Percentiles rank a stretch among this genome's conserved stretches.
Evolutionary conservation across 1,139 yeast species (phyloP).

Genomic region (Wickerhamiella infanticola): DNA sequence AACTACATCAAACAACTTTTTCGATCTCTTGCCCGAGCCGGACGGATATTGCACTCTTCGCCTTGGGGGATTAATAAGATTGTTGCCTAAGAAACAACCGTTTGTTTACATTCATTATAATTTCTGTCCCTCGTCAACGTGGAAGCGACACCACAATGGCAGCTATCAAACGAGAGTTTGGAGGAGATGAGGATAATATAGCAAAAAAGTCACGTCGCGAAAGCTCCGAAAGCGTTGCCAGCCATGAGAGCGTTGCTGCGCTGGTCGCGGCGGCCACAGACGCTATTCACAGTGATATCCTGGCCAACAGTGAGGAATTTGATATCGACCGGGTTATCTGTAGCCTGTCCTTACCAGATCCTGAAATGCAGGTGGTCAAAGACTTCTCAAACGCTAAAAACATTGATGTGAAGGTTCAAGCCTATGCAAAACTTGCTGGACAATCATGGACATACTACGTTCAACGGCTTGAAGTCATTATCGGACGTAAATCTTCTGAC

Average conservation of each 20-base stretch:
- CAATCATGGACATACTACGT: slow-evolving; percentile 87
- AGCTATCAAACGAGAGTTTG: neutral
- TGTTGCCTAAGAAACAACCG: slow-evolving; percentile 1
- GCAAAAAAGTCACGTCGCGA: neutral
- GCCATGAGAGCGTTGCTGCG: neutral
- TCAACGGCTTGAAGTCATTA: slow-evolving; percentile 56
- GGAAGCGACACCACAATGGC: neutral
- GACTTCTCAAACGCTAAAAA: slow-evolving; percentile 53
- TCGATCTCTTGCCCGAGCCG: too few species aligned
- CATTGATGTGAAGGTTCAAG: slow-evolving; percentile 69
- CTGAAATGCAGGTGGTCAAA: slow-evolving; percentile 29
- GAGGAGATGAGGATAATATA: neutral
- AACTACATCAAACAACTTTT: too few species aligned
- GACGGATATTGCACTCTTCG: too few species aligned
- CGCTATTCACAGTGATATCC: neutral
- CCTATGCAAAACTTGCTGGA: slow-evolving; percentile 94
- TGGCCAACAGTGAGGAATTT: slow-evolving; percentile 15
- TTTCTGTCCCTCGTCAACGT: neutral
- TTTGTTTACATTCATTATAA: slow-evolving; percentile 2
- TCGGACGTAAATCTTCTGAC: slow-evolving; percentile 70
- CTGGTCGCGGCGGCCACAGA: neutral
- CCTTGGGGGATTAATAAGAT: neutral
- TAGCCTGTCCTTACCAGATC: slow-evolving; percentile 31
- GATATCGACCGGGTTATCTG: slow-evolving; percentile 33
- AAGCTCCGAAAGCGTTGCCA: neutral